Base-by-base conservation (phyloP, 305 asterid species). In the Solanum hybrid region DNA sequence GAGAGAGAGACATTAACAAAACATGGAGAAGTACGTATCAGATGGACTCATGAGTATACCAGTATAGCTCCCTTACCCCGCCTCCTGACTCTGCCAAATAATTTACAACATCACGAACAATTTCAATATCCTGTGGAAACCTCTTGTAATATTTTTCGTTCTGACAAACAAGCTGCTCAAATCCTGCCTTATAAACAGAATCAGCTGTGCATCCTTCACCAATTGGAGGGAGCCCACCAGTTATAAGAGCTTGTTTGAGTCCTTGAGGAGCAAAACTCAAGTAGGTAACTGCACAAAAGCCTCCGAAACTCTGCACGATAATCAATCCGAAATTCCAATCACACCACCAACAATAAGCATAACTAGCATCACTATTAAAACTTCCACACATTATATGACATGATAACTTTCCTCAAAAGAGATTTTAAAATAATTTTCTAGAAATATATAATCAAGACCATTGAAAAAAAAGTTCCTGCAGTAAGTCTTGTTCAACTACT, bases 241-340 rank as follows among this genome's bases (percentile, higher is more conserved):
- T 97, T 92, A 97, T 89, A 91, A 97, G 99, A 90, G 94, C 99
- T 88, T 97, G 98, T 89, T 92, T 96, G 90, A 97, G 93, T 91
- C 99, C 99, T 91, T 96, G 91, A 22, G 99, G 98, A 92, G 99
- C 99, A 89, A 96, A 97, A 93, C 98, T 96, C 93, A 97, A 91
- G 96, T 97, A 97, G 38, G 98, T 96, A 89, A 95, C 96, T 3
- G 98, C 97, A 92, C 98, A 96, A 93, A 97, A 97, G 57, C 99
- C 99, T 86, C 99, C 99, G 87, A 91, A 97, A 92, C 99, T 97
- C 99, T 97, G 99, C 95, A 93, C 20, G 36, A 39, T 84, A 1
- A 84, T 84, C 10, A 6, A 84, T 17, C 88, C 88, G 1, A 79
- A 4, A 22, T 79, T 79, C 29, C 45, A 45, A 41, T 41, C 22